Evolutionary conservation across 2,329 filamentous ascomycete species (phyloP), one percentile per base, ranked within the genome.

Genomic region (Penicillium crustosum): DNA sequence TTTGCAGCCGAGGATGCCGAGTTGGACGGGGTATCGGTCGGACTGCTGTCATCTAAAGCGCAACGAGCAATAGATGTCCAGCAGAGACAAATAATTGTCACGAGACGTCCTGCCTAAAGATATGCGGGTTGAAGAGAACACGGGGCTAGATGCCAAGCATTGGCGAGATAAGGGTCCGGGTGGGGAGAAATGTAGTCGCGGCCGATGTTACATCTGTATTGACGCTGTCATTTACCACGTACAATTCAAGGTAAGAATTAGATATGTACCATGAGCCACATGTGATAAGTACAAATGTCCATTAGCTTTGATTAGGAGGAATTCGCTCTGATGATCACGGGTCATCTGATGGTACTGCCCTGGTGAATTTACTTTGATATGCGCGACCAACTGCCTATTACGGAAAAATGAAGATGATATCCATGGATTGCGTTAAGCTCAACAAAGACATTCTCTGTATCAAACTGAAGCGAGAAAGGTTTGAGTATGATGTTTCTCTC

Each of bases 81-180:
- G 17, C 10, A 54, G 13, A n/a, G 23, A 17, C 15, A 41, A 43
- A 50, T 12, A 17, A 49, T 23, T 23, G 53, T 33, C 51, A 55
- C n/a, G 35, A 49, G 45, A 50, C 45, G 27, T 19, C 29, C 10
- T 50, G 53, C 27, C 44, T 41, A 49, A 55, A 53, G 33, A 49
- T 43, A 38, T 44, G 50, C 21, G 17, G 6, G n/a, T 4, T 9
- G 48, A 48, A 29, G 45, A 50, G 38, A 41, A 42, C n/a, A 50
- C 13, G 29, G 36, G 38, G 53, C 7, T 29, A 19, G 51, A 48
- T 43, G 53, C 53, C 53, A 50, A 55, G 53, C 51, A 53, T 49
- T 39, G n/a, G 33, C 33, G 25, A 53, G 51, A 53, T 53, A 53
- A 53, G 51, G 33, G 23, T 44, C 31, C 41, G 42, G 31, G 51